Percentiles rank a stretch among this genome's conserved stretches.
These are phyloP conservation scores for Salix koriyanagi DNA, from an alignment of 345 rosid genomes.

Conservation along the genomic window DNA sequence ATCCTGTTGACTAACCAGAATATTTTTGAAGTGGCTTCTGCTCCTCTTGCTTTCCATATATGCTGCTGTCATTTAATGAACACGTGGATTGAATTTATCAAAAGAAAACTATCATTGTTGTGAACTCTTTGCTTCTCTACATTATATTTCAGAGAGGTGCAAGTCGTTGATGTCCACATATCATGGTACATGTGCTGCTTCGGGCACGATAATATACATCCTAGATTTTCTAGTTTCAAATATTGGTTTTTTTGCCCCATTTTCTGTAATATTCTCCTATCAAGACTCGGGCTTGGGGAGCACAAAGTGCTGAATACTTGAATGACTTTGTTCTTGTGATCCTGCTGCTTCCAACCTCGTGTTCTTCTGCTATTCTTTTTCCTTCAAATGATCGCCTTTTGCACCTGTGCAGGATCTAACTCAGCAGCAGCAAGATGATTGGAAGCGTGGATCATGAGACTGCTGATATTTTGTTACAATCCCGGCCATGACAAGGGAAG, in stretches of 20 bases:
- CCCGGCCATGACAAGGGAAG: neutral
- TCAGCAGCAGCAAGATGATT: neutral
- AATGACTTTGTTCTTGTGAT: neutral
- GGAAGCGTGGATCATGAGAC: neutral
- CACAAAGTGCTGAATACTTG: neutral
- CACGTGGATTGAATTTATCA: neutral
- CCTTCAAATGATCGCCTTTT: neutral
- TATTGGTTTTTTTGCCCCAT: neutral
- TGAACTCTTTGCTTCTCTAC: neutral
- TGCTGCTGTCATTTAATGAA: neutral
- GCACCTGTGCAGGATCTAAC: slow-evolving; percentile 6
- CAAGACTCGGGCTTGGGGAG: neutral
- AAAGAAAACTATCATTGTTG: neutral
- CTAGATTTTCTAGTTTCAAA: neutral
- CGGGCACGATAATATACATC: neutral
- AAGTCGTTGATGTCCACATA: neutral
- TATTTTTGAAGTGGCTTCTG: neutral
- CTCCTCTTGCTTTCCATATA: neutral
- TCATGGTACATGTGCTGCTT: neutral
- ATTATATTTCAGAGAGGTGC: neutral
- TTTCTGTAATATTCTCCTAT: neutral
- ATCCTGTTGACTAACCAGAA: neutral
- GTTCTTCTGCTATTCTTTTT: neutral
- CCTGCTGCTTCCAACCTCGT: neutral
- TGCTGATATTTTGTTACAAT: neutral